These are phyloP conservation scores for Staphylotrichum tortipilum DNA, from an alignment of 495 filamentous ascomycete species.

Conservation along the genomic window DNA sequence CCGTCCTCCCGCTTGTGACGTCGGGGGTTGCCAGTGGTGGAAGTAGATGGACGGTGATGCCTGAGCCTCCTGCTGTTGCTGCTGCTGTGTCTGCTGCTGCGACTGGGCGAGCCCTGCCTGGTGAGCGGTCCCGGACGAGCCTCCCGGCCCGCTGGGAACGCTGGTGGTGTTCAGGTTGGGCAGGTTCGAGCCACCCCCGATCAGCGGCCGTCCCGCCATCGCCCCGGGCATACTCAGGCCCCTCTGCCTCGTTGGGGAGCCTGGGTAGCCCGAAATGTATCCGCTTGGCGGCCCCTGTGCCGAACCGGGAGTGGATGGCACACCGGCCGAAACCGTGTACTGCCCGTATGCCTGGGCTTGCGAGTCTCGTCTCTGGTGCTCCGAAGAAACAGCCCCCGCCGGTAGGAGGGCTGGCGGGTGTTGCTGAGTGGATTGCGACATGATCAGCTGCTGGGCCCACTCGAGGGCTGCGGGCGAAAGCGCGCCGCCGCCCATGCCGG, in stretches of 20 bases:
- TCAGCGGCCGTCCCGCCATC: slow-evolving; percentile 13
- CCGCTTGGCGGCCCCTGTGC: slow-evolving; percentile 30
- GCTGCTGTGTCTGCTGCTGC: slow-evolving; percentile 27
- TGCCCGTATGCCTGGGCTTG: slow-evolving; percentile 33
- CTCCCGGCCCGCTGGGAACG: slow-evolving; percentile 18
- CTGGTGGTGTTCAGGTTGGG: slow-evolving; percentile 31
- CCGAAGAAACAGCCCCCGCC: slow-evolving; percentile 37
- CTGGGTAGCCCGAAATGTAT: slow-evolving; percentile 26
- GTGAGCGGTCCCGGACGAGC: slow-evolving; percentile 13
- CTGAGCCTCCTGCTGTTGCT: slow-evolving; percentile 35
- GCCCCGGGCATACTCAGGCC: slow-evolving; percentile 34
- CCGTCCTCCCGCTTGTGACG: slow-evolving; percentile 44
- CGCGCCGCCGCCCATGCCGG: slow-evolving; percentile 64
- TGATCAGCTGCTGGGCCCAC: slow-evolving; percentile 63
- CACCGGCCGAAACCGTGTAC: slow-evolving; percentile 34
- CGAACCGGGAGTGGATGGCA: slow-evolving; percentile 40
- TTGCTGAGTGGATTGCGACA: slow-evolving; percentile 41
- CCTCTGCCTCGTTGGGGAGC: slow-evolving; percentile 35
- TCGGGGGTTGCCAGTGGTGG: slow-evolving; percentile 84
- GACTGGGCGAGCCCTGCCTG: slow-evolving; percentile 26
- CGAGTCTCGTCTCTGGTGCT: slow-evolving; percentile 38
- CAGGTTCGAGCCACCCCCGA: slow-evolving; percentile 17
- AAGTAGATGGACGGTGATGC: slow-evolving; percentile 68
- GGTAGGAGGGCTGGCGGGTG: slow-evolving; percentile 46
- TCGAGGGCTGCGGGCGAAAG: slow-evolving; percentile 52